Conservation (phyloP, 768 basidiomycete species). For the Leccinum imitatum region DNA sequence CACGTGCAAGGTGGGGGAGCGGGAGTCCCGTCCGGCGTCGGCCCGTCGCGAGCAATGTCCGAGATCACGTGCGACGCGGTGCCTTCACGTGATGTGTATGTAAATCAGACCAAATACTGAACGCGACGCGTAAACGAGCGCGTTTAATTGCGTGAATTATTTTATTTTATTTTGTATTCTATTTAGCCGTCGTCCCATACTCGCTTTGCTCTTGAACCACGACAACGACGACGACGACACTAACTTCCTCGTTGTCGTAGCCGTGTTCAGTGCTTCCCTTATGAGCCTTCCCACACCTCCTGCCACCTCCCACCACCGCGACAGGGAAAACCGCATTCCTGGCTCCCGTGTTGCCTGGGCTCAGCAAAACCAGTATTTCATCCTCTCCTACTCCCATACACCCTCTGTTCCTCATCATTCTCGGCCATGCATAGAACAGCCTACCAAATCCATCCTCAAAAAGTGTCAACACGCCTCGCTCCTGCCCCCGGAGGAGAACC, state of each 20-base stretch:
- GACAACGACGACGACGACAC: slow-evolving; percentile 13
- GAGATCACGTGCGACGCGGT: background rate
- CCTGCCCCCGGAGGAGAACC: slow-evolving; percentile 40
- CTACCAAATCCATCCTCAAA: slow-evolving; percentile 72
- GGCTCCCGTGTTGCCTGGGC: slow-evolving; percentile 52
- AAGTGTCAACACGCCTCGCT: slow-evolving; percentile 37
- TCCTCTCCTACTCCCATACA: slow-evolving; percentile 35
- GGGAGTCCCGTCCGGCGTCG: too few species aligned
- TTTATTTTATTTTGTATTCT: slow-evolving; percentile 19
- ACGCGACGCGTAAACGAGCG: slow-evolving; percentile 43
- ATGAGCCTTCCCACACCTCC: slow-evolving; percentile 65
- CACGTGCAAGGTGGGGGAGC: too few species aligned
- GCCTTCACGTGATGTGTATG: slow-evolving; percentile 15
- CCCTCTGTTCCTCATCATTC: slow-evolving; percentile 18
- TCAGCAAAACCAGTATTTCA: slow-evolving; percentile 48
- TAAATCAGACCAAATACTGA: slow-evolving; percentile 31
- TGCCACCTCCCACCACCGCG: slow-evolving; percentile 51
- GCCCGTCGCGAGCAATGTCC: too few species aligned
- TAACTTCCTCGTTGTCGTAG: slow-evolving; percentile 11
- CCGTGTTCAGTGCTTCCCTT: background rate
- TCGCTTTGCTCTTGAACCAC: slow-evolving; percentile 12
- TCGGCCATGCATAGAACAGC: slow-evolving; percentile 42
- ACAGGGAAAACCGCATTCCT: slow-evolving; percentile 50
- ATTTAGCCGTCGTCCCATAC: slow-evolving; percentile 14
- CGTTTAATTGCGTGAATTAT: slow-evolving; percentile 36